Base-by-base conservation (phyloP, 2,329 filamentous ascomycete genomes). In the Chrysosporium keratinophilum region DNA sequence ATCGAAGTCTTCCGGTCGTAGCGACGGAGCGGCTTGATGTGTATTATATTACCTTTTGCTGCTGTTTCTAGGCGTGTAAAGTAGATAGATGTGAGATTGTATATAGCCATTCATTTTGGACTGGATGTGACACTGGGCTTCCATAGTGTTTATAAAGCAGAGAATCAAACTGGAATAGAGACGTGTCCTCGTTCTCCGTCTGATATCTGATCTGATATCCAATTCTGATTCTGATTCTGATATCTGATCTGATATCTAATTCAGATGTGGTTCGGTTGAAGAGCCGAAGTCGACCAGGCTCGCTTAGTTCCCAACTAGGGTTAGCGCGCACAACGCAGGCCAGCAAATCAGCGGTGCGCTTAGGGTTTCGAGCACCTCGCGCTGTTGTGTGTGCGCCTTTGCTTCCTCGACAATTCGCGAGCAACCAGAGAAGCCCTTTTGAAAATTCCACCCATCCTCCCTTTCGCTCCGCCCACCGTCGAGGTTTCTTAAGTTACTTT, bases 1-100 rank as follows among this genome's bases (percentile, higher is more conserved):
- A 65, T 76, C 41, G 67, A 74, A 59, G 63, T 68, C 2, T 73
- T 71, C 58, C 60, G 70, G 49, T 68, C 58, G 35, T 65, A 53
- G 45, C 14, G 39, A 28, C 15, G 20, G 10, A 28, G 15, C 4
- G n/a, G 17, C 33, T 39, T 42, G 3, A 11, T 5, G n/a, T 42
- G 40, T 42, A 42, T 15, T 15, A 47, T 47, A 47, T 20, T 20
- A 17, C 44, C n/a, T 15, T 34, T 47, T 47, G 44, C 31, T 19
- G n/a, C 20, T 39, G 15, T 11, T 34, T 43, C 20, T 33, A 20
- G 12, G 5, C 19, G 39, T 31, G n/a, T 42, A 31, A 14, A 19
- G 12, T 23, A 41, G 2, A 50, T 50, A 50, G 35, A 50, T 41
- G 12, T 31, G 39, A 17, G 11, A 5, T 50, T 41, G 35, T 41